A percentile compares a stretch with the other conserved stretches of the same genome.
These are phyloP conservation scores for Plasmodium knowlesi DNA, from an alignment of 169 alveolate species.

Conservation along the genomic window DNA sequence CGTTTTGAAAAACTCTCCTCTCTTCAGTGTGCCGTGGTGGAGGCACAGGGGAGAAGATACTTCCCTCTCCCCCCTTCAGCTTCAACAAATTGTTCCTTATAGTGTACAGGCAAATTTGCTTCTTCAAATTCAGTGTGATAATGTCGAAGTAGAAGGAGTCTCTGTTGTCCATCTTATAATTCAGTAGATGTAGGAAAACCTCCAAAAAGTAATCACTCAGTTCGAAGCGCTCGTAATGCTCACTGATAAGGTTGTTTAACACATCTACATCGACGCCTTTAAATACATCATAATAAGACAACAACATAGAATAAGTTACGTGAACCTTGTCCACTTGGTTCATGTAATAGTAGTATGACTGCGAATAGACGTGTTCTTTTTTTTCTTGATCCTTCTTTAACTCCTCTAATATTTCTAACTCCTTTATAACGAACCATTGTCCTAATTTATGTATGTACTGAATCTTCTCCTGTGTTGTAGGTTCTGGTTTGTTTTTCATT, in stretches of 20 bases:
- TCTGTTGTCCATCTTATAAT: slow-evolving; percentile 12
- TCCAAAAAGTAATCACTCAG: slow-evolving; percentile 47
- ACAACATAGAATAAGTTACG: background rate
- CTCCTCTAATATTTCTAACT: background rate
- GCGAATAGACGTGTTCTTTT: background rate
- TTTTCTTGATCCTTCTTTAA: background rate
- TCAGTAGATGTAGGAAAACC: slow-evolving; percentile 3
- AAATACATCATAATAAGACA: slow-evolving; percentile 41
- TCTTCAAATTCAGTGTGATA: slow-evolving; percentile 36
- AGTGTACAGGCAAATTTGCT: background rate
- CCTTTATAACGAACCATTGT: slow-evolving; percentile 18
- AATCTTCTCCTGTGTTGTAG: slow-evolving; percentile 14
- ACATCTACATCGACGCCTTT: slow-evolving; percentile 42
- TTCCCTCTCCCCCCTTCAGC: background rate
- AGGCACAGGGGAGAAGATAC: too few relatives aligned
- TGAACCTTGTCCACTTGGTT: background rate
- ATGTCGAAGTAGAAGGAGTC: slow-evolving; percentile 38
- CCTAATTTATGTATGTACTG: background rate
- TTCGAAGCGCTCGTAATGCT: slow-evolving; percentile 24
- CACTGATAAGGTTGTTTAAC: slow-evolving; percentile 10
- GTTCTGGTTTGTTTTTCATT: slow-evolving; percentile 1
- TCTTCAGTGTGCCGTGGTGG: background rate
- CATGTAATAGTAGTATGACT: slow-evolving; percentile 43
- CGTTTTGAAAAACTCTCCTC: too few relatives aligned
- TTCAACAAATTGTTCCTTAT: slow-evolving; percentile 16